Conservation (phyloP, 768 basidiomycete species). For the Thelephora ganbajun region DNA sequence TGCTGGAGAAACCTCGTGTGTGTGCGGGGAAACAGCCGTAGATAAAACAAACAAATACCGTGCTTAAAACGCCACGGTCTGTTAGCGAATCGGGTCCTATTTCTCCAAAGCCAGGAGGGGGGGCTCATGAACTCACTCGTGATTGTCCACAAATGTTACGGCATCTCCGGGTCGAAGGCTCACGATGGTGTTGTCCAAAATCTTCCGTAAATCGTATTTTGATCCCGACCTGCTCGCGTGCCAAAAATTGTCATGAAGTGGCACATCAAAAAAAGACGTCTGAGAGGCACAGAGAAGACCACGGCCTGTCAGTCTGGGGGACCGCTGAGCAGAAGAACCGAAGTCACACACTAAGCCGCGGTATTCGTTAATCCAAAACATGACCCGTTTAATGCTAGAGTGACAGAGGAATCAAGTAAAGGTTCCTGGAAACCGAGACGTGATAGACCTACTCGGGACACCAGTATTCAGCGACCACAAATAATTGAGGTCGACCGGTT, state of each 20-base stretch:
- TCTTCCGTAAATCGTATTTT: slow-evolving; percentile 61
- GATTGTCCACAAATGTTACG: slow-evolving; percentile 85
- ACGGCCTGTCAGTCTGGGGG: too few species aligned
- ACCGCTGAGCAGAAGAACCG: background rate
- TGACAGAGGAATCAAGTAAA: background rate
- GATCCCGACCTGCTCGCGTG: slow-evolving; percentile 56
- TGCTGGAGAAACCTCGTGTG: slow-evolving; percentile 21
- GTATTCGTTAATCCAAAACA: slow-evolving; percentile 47
- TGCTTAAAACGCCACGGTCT: slow-evolving; percentile 25
- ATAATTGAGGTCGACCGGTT: slow-evolving; percentile 35
- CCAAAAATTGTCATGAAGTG: slow-evolving; percentile 74
- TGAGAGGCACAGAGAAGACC: slow-evolving; percentile 16
- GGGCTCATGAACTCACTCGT: slow-evolving; percentile 44
- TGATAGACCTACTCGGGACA: slow-evolving; percentile 42
- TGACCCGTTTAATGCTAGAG: slow-evolving; percentile 31
- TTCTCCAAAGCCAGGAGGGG: slow-evolving; percentile 1
- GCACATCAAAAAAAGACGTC: slow-evolving; percentile 86
- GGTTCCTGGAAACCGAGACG: background rate
- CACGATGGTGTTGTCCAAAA: slow-evolving; percentile 59
- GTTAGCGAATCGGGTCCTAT: background rate
- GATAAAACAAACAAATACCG: slow-evolving; percentile 28
- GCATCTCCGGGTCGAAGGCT: slow-evolving; percentile 61
- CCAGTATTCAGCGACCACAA: slow-evolving; percentile 76
- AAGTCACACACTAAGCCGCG: slow-evolving; percentile 41
- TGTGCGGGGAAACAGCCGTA: background rate